Conservation (phyloP, 352 stramenopile species). For the Pythium apleroticum region DNA sequence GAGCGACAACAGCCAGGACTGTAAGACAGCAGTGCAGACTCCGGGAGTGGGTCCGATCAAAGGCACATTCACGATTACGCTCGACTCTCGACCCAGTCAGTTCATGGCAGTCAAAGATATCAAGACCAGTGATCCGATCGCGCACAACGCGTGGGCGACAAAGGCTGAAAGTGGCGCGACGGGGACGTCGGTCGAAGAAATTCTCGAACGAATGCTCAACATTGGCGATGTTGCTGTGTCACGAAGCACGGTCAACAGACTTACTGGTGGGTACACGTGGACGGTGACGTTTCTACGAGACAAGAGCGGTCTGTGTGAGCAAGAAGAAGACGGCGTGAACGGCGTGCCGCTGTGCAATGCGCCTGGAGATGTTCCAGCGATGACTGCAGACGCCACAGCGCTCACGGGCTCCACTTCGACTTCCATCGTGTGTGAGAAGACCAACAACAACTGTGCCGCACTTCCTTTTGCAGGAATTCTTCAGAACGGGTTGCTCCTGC, state of each 20-base stretch:
- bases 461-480: constrained; percentile 14
- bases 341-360: constrained; percentile 88
- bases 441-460: constrained; percentile 15
- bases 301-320: constrained; percentile 53
- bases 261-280: constrained; percentile 94
- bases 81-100: constrained; percentile 73
- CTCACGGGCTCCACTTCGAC: constrained; percentile 38
- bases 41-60: constrained; percentile 83
- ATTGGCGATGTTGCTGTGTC: constrained; percentile 93
- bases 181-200: constrained; percentile 94
- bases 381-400: constrained; percentile 38
- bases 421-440: constrained; percentile 34
- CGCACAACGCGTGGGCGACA: constrained; percentile 92
- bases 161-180: constrained; percentile 87
- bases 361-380: constrained; percentile 89
- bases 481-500: constrained; percentile 76
- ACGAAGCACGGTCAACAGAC: constrained; percentile 75
- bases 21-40: constrained; percentile 27
- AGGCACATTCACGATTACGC: constrained; percentile 88
- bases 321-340: constrained; percentile 50
- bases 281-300: constrained; percentile 95
- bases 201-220: constrained; percentile 93
- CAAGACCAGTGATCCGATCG: constrained; percentile 79
- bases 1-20: constrained; percentile 55
- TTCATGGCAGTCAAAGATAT: constrained; percentile 70